Conservation (phyloP, 345 rosid genomes). For the Sisymbrium irio region DNA sequence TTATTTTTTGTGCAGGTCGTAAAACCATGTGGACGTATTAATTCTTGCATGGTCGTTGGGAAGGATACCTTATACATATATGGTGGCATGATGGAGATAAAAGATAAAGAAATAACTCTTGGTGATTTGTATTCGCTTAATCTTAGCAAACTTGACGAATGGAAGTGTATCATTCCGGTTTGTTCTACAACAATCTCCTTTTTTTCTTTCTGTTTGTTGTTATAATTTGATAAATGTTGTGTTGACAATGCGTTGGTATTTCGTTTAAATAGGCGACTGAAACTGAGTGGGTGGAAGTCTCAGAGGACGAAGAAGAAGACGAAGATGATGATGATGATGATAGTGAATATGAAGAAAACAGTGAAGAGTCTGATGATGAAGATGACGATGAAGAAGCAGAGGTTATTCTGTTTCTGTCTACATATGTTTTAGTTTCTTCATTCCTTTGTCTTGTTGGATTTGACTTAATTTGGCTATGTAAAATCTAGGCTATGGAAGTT, state of each 20-base stretch:
- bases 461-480: slow-evolving; percentile 6
- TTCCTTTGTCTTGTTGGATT: not conserved
- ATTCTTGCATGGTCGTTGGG: slow-evolving; percentile 90
- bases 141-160: slow-evolving; percentile 96
- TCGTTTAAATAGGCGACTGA: slow-evolving; percentile 63
- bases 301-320: slow-evolving; percentile 86
- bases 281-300: slow-evolving; percentile 86
- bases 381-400: slow-evolving; percentile 46
- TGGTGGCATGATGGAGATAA: slow-evolving; percentile 98
- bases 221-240: not conserved
- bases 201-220: not conserved
- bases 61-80: slow-evolving; percentile 83
- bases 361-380: slow-evolving; percentile 48
- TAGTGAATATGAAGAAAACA: slow-evolving; percentile 50
- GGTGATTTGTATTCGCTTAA: slow-evolving; percentile 92
- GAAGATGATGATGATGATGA: slow-evolving; percentile 60
- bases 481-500: slow-evolving; percentile 43
- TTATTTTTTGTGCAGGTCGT: slow-evolving; percentile 51
- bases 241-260: not conserved
- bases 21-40: slow-evolving; percentile 96
- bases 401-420: slow-evolving; percentile 25
- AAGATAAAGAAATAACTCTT: slow-evolving; percentile 83
- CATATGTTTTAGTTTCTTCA: not conserved
- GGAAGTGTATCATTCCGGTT: slow-evolving; percentile 97
- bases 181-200: slow-evolving; percentile 37